Evolutionary conservation across 139 green algal species (phyloP).

Genomic region (Chlorella sp.): DNA sequence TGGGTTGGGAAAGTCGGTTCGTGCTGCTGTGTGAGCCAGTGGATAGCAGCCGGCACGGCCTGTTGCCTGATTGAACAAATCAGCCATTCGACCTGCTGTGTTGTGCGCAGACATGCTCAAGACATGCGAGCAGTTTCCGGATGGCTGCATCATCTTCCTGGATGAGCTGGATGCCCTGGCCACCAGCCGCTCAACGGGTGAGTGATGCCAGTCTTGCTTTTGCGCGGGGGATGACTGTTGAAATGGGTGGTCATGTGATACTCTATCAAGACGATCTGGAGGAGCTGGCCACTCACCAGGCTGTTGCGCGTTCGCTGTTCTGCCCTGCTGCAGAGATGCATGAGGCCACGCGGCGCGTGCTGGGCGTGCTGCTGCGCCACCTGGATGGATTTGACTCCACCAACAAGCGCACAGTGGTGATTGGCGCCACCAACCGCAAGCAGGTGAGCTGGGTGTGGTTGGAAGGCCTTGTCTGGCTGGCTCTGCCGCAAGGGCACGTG

Average conservation of each 20-base stretch:
- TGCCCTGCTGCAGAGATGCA: conserved; percentile 80
- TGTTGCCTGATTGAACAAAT: too few species aligned
- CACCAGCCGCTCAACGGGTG: conserved; percentile 36
- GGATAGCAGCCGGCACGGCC: too few species aligned
- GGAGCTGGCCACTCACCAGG: too few species aligned
- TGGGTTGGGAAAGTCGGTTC: too few species aligned
- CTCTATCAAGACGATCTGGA: too few species aligned
- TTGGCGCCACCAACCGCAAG: conserved; percentile 90
- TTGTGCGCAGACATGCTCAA: conserved; percentile 48
- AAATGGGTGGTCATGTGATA: too few species aligned
- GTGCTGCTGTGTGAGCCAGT: too few species aligned
- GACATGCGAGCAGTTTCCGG: conserved; percentile 29
- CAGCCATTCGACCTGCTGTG: neutral
- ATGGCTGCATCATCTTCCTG: conserved; percentile 85
- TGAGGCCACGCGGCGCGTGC: conserved; percentile 86
- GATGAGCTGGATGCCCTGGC: conserved; percentile 84
- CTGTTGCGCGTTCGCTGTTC: too few species aligned
- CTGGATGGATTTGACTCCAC: conserved; percentile 80
- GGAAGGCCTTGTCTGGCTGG: too few species aligned
- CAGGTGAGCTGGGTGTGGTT: conserved; percentile 68
- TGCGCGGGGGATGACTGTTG: too few species aligned
- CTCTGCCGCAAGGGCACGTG: too few species aligned
- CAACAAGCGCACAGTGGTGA: conserved; percentile 70
- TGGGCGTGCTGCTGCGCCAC: conserved; percentile 92
- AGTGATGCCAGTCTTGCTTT: neutral